Conservation (phyloP, 2,329 filamentous ascomycete species). For the Aspergillus candidus region DNA sequence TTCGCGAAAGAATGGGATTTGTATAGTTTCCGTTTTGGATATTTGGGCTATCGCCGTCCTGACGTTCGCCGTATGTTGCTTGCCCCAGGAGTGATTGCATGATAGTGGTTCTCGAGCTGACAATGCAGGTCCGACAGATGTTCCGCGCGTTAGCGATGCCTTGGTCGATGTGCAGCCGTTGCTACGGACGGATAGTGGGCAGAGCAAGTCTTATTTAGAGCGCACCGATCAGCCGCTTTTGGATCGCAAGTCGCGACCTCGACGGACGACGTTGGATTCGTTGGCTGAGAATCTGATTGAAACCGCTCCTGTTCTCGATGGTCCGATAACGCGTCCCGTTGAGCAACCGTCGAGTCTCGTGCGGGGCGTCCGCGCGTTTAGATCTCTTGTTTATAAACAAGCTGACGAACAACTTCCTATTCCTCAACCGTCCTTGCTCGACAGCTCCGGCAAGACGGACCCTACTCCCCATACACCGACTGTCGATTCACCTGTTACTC, state of each 20-base stretch:
- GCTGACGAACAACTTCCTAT: conserved; percentile 21
- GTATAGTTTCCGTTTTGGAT: conserved; percentile 23
- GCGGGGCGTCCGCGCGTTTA: conserved; percentile 26
- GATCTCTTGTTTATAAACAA: conserved; percentile 25
- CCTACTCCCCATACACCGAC: background rate
- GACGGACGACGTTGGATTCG: conserved; percentile 8
- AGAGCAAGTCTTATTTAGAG: conserved; percentile 16
- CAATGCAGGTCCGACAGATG: conserved; percentile 14
- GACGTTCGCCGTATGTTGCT: conserved; percentile 21
- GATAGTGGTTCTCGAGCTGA: background rate
- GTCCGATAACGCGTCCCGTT: conserved; percentile 10
- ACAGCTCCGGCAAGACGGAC: conserved; percentile 9
- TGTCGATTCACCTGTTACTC: no score
- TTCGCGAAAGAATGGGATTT: conserved; percentile 25
- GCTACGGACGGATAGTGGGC: conserved; percentile 8
- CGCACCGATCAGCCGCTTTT: conserved; percentile 7
- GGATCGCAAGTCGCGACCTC: conserved; percentile 9
- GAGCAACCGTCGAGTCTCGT: conserved; percentile 22
- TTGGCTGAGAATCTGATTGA: conserved; percentile 16
- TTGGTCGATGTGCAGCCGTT: conserved; percentile 13
- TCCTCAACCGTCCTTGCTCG: conserved; percentile 17
- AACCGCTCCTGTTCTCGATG: conserved; percentile 15
- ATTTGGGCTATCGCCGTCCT: conserved; percentile 19
- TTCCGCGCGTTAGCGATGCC: conserved; percentile 22
- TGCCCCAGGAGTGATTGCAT: conserved; percentile 1